These are phyloP conservation scores for Stemphylium lycopersici DNA, from an alignment of 2,329 filamentous ascomycete genomes.

Conservation along the genomic window DNA sequence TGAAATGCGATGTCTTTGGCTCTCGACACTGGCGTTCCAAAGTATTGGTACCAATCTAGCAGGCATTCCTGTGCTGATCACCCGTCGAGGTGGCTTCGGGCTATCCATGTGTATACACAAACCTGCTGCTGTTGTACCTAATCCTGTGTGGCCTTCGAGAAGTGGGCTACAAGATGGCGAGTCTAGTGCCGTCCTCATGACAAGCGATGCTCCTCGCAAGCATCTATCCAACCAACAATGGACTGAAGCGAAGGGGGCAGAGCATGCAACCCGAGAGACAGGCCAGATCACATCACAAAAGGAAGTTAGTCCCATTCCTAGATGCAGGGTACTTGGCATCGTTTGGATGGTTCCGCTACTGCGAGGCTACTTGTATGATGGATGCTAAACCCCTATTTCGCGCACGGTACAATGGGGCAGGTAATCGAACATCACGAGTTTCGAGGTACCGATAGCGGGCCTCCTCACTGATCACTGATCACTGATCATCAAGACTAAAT, in stretches of 20 bases:
- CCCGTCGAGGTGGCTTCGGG: constrained; percentile 45
- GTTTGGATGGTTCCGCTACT: background rate
- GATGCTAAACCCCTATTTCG: background rate
- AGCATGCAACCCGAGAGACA: background rate
- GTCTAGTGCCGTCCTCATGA: constrained; percentile 2
- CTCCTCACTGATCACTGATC: constrained; percentile 10
- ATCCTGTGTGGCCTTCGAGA: constrained; percentile 36
- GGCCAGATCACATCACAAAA: background rate
- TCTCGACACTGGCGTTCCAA: constrained; percentile 25
- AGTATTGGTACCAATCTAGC: constrained; percentile 37
- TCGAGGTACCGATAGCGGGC: constrained; percentile 4
- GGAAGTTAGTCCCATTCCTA: background rate
- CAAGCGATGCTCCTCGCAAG: background rate
- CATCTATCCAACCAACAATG: background rate
- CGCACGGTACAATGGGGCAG: background rate
- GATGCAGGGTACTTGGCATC: background rate
- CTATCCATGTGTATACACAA: constrained; percentile 29
- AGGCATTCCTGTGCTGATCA: constrained; percentile 41
- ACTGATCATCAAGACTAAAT: no score
- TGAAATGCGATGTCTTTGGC: constrained; percentile 17
- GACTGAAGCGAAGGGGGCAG: constrained; percentile 6
- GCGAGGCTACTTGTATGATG: background rate
- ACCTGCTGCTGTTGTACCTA: constrained; percentile 21
- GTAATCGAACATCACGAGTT: constrained; percentile 1
- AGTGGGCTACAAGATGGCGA: constrained; percentile 19